Conservation (phyloP, 2,329 filamentous ascomycete genomes). For the Coniochaeta sp. region DNA sequence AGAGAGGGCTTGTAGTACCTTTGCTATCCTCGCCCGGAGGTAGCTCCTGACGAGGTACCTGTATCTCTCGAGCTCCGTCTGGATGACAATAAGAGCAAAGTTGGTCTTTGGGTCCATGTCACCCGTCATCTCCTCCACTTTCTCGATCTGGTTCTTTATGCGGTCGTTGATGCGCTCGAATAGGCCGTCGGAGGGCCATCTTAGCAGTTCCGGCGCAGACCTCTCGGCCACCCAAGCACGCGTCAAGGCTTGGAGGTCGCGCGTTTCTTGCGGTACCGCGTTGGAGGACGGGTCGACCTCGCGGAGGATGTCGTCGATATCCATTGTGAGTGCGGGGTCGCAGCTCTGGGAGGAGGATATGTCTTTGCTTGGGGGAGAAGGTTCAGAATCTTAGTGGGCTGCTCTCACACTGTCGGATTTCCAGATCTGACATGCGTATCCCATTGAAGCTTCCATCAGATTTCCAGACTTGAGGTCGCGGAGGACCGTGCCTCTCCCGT, state of each 20-base stretch:
- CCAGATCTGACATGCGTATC: too few species aligned
- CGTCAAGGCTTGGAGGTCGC: constrained; percentile 83
- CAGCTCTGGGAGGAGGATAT: neutral
- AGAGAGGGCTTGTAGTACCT: constrained; percentile 55
- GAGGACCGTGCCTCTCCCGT: neutral
- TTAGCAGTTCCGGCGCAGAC: constrained; percentile 79
- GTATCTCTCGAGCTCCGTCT: constrained; percentile 91
- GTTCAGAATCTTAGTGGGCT: neutral
- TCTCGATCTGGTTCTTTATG: constrained; percentile 30
- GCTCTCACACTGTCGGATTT: too few species aligned
- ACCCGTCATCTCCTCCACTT: constrained; percentile 55
- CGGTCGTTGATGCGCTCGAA: constrained; percentile 76
- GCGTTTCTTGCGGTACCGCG: constrained; percentile 49
- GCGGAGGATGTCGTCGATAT: constrained; percentile 74
- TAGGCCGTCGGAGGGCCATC: constrained; percentile 62
- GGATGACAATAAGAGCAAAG: constrained; percentile 87
- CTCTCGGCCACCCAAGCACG: constrained; percentile 91
- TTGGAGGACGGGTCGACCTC: constrained; percentile 59
- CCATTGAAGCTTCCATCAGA: too few species aligned
- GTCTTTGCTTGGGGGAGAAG: neutral
- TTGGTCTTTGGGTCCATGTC: constrained; percentile 87
- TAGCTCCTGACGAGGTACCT: constrained; percentile 86
- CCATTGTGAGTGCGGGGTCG: constrained; percentile 40
- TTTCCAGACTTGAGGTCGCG: neutral
- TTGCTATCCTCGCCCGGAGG: constrained; percentile 76